Evolutionary conservation across 2,329 filamentous ascomycete genomes (phyloP), one percentile per base, ranked within the genome.

Genomic region (Microcera coccophila): DNA sequence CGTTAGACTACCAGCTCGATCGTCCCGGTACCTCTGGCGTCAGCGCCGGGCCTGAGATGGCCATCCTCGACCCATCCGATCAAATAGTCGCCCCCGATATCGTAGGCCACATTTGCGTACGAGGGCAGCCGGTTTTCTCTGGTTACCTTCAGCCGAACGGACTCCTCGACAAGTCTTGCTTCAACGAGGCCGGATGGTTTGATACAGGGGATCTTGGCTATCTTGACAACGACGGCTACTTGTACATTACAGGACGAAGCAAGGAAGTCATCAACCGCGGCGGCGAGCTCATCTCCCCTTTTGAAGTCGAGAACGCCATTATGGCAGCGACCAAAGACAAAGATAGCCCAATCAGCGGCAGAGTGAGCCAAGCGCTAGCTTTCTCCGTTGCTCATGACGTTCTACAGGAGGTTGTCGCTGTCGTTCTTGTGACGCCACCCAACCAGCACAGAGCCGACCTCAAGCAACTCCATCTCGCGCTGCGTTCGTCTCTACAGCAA

Each of bases 221-320:
- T 41, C 63, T 77, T 44, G 75, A 78, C 47, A 42, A 58, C 1
- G 69, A 75, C 10, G 72, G 73, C 19, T 78, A 72, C 48, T 65
- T 78, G 8, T 78, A 71, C 57, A 73, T 78, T 48, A 78, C 74
- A 3, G 75, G 75, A 7, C 67, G 75, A 21, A 76, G 68, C 54
- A 79, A 78, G 50, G 75, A 78, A 42, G 73, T 78, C 42, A 77
- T 79, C 58, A 78, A 78, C 53, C 70, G 75, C 10, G 76, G 76
- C 26, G 75, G 76, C 24, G 76, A 80, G 54, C 66, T 79, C n/a
- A 78, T 80, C 43, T 78, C 74, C 4, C 76, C 76, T 0, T 77
- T 79, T 41, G 76, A 80, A 52, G 69, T 80, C n/a, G 76, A 79
- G 52, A 73, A 79, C 49, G 75, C 75, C 9, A 71, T 79, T 43